phyloP scores from a whole-genome alignment of 2,329 filamentous ascomycete genomes.

The Sporothrix globosa region DNA sequence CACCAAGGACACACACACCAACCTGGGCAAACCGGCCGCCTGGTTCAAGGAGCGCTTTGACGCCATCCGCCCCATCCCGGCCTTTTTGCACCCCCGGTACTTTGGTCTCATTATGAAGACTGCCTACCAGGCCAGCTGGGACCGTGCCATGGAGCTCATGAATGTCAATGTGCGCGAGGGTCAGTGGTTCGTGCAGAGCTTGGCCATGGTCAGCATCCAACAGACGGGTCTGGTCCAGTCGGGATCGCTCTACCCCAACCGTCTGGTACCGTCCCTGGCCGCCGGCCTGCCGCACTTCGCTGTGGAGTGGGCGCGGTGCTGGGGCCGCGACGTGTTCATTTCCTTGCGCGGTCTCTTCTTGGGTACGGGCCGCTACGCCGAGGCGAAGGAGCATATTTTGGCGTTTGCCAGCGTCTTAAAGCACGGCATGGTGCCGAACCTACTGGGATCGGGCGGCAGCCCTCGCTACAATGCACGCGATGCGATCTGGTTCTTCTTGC shows the following conservation, averaged over 20 bases:
- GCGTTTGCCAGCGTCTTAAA: constrained; percentile 96
- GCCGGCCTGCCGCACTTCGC: constrained; percentile 94
- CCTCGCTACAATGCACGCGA: constrained; percentile 96
- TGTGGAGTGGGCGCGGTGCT: constrained; percentile 91
- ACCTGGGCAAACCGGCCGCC: constrained; percentile 65
- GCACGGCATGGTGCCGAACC: constrained; percentile 97
- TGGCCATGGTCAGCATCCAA: constrained; percentile 90
- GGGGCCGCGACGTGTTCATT: constrained; percentile 97
- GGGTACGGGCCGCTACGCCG: constrained; percentile 82
- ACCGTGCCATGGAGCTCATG: constrained; percentile 78
- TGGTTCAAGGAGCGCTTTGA: constrained; percentile 88
- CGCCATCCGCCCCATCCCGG: constrained; percentile 81
- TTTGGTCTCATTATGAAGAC: constrained; percentile 88
- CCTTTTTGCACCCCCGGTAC: constrained; percentile 87
- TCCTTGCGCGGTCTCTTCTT: constrained; percentile 90
- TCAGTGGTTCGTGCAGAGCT: constrained; percentile 84
- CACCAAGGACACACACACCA: constrained; percentile 62
- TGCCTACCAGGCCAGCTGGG: constrained; percentile 81
- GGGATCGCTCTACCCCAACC: constrained; percentile 85
- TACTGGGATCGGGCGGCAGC: constrained; percentile 80
- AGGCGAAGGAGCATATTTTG: constrained; percentile 90
- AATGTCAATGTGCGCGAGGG: constrained; percentile 74
- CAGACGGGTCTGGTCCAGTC: constrained; percentile 88
- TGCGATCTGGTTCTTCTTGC: constrained; percentile 96
- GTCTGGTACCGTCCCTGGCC: constrained; percentile 81